Evolutionary conservation across 306 rosid genomes (phyloP).

Genomic region (Fragaria ananassa): DNA sequence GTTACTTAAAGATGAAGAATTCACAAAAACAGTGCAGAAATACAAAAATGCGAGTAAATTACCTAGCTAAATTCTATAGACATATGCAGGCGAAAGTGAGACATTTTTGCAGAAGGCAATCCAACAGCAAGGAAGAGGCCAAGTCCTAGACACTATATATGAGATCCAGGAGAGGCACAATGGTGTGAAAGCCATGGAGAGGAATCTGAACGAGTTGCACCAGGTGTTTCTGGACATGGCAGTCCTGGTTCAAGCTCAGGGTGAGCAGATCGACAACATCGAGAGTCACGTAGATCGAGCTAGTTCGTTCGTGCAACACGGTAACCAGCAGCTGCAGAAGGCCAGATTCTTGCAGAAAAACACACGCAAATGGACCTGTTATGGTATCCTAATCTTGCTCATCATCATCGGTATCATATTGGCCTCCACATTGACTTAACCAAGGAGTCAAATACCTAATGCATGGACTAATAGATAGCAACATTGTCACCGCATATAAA

Average conservation of each 20-base stretch:
- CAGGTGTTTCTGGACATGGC: constrained; percentile 96
- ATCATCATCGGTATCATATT: constrained; percentile 29
- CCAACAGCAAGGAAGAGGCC: constrained; percentile 75
- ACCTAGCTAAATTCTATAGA: neutral
- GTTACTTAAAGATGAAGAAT: too few relatives aligned
- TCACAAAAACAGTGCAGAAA: neutral
- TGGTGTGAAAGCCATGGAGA: constrained; percentile 72
- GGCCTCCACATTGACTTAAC: neutral
- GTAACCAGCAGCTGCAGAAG: constrained; percentile 50
- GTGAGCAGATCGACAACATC: constrained; percentile 71
- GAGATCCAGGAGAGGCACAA: constrained; percentile 90
- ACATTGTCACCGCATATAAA: neutral
- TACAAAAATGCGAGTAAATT: neutral
- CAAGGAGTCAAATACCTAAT: too few relatives aligned
- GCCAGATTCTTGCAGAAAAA: constrained; percentile 59
- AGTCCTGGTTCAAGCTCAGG: constrained; percentile 70
- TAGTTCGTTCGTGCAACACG: constrained; percentile 52
- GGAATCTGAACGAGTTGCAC: constrained; percentile 69
- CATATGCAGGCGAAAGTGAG: constrained; percentile 77
- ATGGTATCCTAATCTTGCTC: constrained; percentile 50
- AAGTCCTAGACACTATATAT: constrained; percentile 59
- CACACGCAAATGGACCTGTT: constrained; percentile 52
- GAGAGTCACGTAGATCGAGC: constrained; percentile 68
- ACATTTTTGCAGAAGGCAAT: constrained; percentile 80
- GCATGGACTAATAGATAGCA: neutral